phyloP scores from a whole-genome alignment of 345 rosid species.

The Murraya paniculata region DNA sequence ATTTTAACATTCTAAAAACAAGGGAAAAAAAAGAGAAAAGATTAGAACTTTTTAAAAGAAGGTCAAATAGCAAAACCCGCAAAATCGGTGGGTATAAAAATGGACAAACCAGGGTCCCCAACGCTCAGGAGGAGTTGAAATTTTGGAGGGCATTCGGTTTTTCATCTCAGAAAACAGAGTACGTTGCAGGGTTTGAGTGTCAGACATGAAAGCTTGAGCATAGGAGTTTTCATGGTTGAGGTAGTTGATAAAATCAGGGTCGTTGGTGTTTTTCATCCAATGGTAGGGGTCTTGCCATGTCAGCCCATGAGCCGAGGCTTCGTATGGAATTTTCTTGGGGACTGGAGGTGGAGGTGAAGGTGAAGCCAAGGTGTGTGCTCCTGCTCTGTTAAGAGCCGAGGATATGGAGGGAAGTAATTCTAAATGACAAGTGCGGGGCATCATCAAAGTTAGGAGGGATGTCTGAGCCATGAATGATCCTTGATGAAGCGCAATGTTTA shows the following conservation, averaged over 20 bases:
- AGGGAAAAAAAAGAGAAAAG: no score
- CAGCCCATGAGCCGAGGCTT: slow-evolving; percentile 50
- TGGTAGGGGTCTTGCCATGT: slow-evolving; percentile 72
- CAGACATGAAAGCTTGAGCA: slow-evolving; percentile 78
- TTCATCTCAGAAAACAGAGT: slow-evolving; percentile 63
- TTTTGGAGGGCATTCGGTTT: slow-evolving; percentile 47
- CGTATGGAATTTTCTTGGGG: slow-evolving; percentile 59
- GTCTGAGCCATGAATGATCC: slow-evolving; percentile 24
- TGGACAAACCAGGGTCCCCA: slow-evolving; percentile 85
- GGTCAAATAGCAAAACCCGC: background rate
- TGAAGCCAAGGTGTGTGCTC: slow-evolving; percentile 30
- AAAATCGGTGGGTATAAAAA: slow-evolving; percentile 11
- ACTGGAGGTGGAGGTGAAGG: slow-evolving; percentile 48
- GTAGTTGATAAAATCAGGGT: slow-evolving; percentile 50
- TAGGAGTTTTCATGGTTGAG: slow-evolving; percentile 72
- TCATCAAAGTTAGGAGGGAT: slow-evolving; percentile 22
- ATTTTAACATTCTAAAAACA: no score
- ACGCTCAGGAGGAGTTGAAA: slow-evolving; percentile 71
- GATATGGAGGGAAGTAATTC: slow-evolving; percentile 19
- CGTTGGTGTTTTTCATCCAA: slow-evolving; percentile 70
- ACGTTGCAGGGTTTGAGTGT: slow-evolving; percentile 47
- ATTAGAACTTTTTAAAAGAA: background rate
- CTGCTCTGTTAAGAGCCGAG: slow-evolving; percentile 34
- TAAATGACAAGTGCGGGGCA: slow-evolving; percentile 18
- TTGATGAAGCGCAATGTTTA: background rate